Percentiles rank a stretch among this genome's conserved stretches.
Evolutionary conservation across 2,329 filamentous ascomycete species (phyloP).

Genomic region (Trichoderma sp.): DNA sequence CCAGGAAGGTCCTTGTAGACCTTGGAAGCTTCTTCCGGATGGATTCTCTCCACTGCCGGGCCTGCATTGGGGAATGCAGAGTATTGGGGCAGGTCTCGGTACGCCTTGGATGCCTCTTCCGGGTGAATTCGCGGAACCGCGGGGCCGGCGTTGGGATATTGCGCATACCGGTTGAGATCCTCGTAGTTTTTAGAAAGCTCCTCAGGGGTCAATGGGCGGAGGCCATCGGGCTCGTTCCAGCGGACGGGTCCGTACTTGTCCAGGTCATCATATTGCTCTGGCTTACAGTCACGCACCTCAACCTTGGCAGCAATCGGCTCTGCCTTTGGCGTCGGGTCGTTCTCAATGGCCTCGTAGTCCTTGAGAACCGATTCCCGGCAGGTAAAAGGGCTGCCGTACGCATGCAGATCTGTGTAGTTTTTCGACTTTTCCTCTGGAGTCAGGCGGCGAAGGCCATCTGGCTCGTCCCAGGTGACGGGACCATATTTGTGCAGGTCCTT

Average conservation of each 20-base stretch:
- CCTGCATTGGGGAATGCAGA: slow-evolving; percentile 34
- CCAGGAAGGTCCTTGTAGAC: slow-evolving; percentile 39
- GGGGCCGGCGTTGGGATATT: slow-evolving; percentile 35
- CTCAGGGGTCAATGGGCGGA: slow-evolving; percentile 37
- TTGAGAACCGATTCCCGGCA: slow-evolving; percentile 36
- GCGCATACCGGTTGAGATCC: slow-evolving; percentile 41
- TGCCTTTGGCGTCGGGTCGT: slow-evolving; percentile 38
- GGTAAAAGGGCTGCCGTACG: slow-evolving; percentile 41
- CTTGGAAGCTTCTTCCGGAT: slow-evolving; percentile 42
- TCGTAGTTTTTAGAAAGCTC: slow-evolving; percentile 44
- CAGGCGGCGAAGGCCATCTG: slow-evolving; percentile 34
- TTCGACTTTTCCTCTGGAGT: slow-evolving; percentile 37
- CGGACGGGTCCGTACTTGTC: slow-evolving; percentile 42
- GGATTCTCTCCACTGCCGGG: slow-evolving; percentile 28
- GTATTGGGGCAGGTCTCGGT: slow-evolving; percentile 42
- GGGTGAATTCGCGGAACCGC: slow-evolving; percentile 33
- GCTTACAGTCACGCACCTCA: slow-evolving; percentile 33
- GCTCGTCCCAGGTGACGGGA: slow-evolving; percentile 36
- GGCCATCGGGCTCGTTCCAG: slow-evolving; percentile 46
- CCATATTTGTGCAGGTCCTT: slow-evolving; percentile 46
- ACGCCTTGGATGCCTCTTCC: slow-evolving; percentile 43
- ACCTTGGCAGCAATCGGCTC: slow-evolving; percentile 43
- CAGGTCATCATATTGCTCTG: slow-evolving; percentile 46
- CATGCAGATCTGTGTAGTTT: slow-evolving; percentile 40
- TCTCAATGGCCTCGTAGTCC: slow-evolving; percentile 35